These are phyloP conservation scores for Cerioporus squamosus DNA, from an alignment of 1,284 basidiomycete species.

Conservation along the genomic window DNA sequence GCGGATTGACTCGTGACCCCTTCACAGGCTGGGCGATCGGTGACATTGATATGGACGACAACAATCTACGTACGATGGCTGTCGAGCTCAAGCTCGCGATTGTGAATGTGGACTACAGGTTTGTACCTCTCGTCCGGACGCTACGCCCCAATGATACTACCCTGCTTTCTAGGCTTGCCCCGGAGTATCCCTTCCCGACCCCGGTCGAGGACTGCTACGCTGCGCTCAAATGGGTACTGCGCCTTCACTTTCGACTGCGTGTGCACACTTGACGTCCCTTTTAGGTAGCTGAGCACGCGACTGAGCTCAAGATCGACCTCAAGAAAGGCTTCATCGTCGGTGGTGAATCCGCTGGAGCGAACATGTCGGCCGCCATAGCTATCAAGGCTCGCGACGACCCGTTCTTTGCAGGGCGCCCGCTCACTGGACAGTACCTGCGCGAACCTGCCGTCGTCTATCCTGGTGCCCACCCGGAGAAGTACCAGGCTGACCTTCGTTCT, in stretches of 20 bases:
- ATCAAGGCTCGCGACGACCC: too few relatives aligned
- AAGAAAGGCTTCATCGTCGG: too few relatives aligned
- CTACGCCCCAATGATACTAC: too few relatives aligned
- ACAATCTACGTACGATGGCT: slow-evolving; percentile 16
- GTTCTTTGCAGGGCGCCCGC: slow-evolving; percentile 14
- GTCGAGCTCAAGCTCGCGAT: slow-evolving; percentile 23
- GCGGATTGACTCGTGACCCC: background rate
- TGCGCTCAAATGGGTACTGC: too few relatives aligned
- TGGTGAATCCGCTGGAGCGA: slow-evolving; percentile 30
- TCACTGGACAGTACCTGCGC: slow-evolving; percentile 17
- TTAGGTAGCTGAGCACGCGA: slow-evolving; percentile 7
- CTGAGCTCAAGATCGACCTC: slow-evolving; percentile 12
- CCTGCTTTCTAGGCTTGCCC: too few relatives aligned
- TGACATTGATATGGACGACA: slow-evolving; percentile 21
- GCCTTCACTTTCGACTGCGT: too few relatives aligned
- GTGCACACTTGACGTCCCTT: too few relatives aligned
- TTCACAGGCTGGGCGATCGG: slow-evolving; percentile 18
- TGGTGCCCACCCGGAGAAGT: background rate
- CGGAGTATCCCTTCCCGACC: too few relatives aligned
- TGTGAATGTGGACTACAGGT: slow-evolving; percentile 31
- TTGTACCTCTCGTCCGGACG: background rate
- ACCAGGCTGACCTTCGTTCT: background rate
- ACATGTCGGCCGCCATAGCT: slow-evolving; percentile 23
- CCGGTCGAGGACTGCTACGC: too few relatives aligned
- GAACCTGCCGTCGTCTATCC: background rate